Evolutionary conservation across 129 eudicot species (phyloP), one percentile per base, ranked within the genome.

Genomic region (Pseudognaphalium luteoalbum): DNA sequence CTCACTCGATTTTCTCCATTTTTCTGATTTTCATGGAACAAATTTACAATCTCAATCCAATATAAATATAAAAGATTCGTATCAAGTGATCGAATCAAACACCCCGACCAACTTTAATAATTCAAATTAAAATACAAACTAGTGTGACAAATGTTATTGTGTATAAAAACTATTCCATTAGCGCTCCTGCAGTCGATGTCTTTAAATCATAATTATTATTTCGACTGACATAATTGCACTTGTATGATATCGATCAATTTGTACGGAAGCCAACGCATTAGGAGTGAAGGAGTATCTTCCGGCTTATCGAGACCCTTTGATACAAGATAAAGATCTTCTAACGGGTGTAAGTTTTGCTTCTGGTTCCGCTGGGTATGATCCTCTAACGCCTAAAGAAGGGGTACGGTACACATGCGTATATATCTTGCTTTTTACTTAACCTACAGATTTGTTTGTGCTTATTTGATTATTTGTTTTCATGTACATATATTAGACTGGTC

Each of bases 301-400:
- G 1, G 84, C 96, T 3, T 90, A 87, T 66, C 81, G 87, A 35
- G 92, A 90, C 67, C 90, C 90, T 51, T 66, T 66, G 39, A 47
- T 90, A n/a, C 29, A 29, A 32, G 58, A 67, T 29, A 35, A 83
- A 56, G 96, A 90, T 66, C 90, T 90, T 51, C n/a, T n/a, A n/a
- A n/a, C n/a, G n/a, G n/a, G n/a, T n/a, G n/a, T n/a, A n/a, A n/a
- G n/a, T n/a, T n/a, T n/a, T n/a, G 71, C 71, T 66, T 51, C 96
- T 16, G 89, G 92, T n/a, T 90, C 80, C 30, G 71, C 87, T 19
- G 90, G 96, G 21, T 87, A 70, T 56, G 96, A 90, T 65, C 92
- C 96, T 35, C 35, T 83, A 35, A 90, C 92, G 61, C 65, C 87
- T 8, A 80, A 57, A 15, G 35, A 81, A 12, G 80, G 69, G 73